Base-by-base conservation (phyloP, 176 grass and related monocot genomes). In the Aechmea fasciata region DNA sequence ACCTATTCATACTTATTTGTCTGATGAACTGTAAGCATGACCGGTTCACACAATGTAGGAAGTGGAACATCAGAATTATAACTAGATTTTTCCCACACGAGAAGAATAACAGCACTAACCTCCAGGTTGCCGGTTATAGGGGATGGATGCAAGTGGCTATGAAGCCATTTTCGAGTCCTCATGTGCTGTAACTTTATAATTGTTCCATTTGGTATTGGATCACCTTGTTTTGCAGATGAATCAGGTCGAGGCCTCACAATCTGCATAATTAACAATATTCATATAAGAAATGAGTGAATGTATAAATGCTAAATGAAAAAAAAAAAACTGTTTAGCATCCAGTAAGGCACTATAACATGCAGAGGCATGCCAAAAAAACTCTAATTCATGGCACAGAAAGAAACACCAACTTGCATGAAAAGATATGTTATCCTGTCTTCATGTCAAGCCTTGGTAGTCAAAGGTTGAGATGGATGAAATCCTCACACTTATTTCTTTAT, bases 101-200 rank as follows among this genome's bases (percentile, higher is more conserved):
- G n/a, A n/a, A 24, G 13, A 47, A 41, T 3, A 70, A 70, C 48
- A 24, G 8, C 49, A 51, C 73, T 66, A 22, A 96, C 91, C 84
- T 96, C 91, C 63, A 96, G n/a, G 82, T 96, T 96, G 52, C 91
- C 91, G 5, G 83, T 83, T 80, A 96, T 90, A 10, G 91, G 91
- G 24, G 91, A 96, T 55, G 91, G 84, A 69, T 96, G 91, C 49
- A 96, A 73, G 67, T 96, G 91, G 54, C 91, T 96, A 66, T 96
- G 91, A 53, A 96, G 75, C 91, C 87, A 96, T 65, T 87, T 90
- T 71, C 84, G 74, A 41, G 84, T 90, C 52, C 74, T 85, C 87
- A 87, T 90, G 72, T 96, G 91, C 69, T 96, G 84, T 62, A 96
- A 67, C 52, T 73, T 84, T 66, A 96, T 25, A 51, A 83, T 78